These are phyloP conservation scores for Dictyostelium brefeldianum DNA, from an alignment of 78 protist genomes.

Conservation along the genomic window DNA sequence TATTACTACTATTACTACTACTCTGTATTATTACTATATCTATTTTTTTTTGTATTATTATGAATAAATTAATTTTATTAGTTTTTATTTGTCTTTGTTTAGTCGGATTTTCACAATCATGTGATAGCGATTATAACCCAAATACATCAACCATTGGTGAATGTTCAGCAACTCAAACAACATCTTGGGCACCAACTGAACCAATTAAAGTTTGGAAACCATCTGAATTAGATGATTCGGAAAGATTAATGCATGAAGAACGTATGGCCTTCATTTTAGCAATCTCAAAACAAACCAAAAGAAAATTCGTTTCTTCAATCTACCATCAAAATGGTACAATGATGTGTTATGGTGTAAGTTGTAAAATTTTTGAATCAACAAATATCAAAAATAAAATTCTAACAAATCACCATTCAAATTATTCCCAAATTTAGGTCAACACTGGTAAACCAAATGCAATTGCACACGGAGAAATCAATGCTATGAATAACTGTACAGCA, in stretches of 20 bases:
- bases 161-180: constrained; percentile 13
- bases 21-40: too few species aligned
- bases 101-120: not conserved
- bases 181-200: not conserved
- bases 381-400: too few species aligned
- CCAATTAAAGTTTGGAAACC: not conserved
- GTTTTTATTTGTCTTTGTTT: not conserved
- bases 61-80: not conserved
- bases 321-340: constrained; percentile 24
- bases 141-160: constrained; percentile 4
- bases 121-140: not conserved
- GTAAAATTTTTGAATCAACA: too few species aligned
- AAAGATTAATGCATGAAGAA: constrained; percentile 32
- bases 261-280: constrained; percentile 22
- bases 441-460: constrained; percentile 57
- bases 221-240: not conserved
- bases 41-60: too few species aligned
- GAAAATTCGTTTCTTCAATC: constrained; percentile 51
- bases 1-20: too few species aligned
- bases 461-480: constrained; percentile 56
- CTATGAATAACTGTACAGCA: constrained; percentile 47
- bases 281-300: not conserved
- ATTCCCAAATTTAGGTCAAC: too few species aligned
- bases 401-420: too few species aligned
- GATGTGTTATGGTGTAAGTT: constrained; percentile 25